Conservation (phyloP, 2,329 filamentous ascomycete genomes). For the Fusarium hostae region DNA sequence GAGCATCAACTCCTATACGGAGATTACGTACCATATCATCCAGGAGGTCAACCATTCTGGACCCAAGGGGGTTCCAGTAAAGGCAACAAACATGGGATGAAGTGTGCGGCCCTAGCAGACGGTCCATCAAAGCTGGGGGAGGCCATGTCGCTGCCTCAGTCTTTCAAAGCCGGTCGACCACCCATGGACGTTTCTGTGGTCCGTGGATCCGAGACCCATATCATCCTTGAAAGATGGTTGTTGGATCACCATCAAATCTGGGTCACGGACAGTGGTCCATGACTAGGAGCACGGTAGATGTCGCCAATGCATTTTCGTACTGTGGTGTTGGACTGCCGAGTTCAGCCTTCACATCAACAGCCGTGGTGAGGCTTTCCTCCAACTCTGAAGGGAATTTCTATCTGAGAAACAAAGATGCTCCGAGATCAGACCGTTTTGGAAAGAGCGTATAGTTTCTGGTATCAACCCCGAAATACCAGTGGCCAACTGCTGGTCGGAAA, state of each 20-base stretch:
- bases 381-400: neutral
- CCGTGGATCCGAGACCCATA: slow-evolving; percentile 31
- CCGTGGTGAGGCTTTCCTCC: neutral
- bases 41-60: slow-evolving; percentile 30
- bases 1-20: slow-evolving; percentile 35
- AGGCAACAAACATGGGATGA: slow-evolving; percentile 38
- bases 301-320: neutral
- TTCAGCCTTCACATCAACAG: neutral
- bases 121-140: slow-evolving; percentile 38
- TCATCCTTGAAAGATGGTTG: slow-evolving; percentile 28
- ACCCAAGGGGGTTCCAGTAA: slow-evolving; percentile 40
- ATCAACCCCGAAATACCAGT: slow-evolving; percentile 18
- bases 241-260: slow-evolving; percentile 39
- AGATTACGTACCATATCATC: slow-evolving; percentile 42
- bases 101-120: slow-evolving; percentile 40
- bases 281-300: slow-evolving; percentile 18
- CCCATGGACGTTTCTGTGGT: slow-evolving; percentile 33
- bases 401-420: neutral
- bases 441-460: slow-evolving; percentile 9
- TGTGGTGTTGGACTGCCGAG: slow-evolving; percentile 1
- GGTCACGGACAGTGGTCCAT: slow-evolving; percentile 31
- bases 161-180: slow-evolving; percentile 27
- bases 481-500: slow-evolving; percentile 12
- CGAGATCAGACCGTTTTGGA: neutral
- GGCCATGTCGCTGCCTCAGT: slow-evolving; percentile 36